phyloP scores from a whole-genome alignment of 805 yeast species.

The Cyberlindnera xylosilytica region DNA sequence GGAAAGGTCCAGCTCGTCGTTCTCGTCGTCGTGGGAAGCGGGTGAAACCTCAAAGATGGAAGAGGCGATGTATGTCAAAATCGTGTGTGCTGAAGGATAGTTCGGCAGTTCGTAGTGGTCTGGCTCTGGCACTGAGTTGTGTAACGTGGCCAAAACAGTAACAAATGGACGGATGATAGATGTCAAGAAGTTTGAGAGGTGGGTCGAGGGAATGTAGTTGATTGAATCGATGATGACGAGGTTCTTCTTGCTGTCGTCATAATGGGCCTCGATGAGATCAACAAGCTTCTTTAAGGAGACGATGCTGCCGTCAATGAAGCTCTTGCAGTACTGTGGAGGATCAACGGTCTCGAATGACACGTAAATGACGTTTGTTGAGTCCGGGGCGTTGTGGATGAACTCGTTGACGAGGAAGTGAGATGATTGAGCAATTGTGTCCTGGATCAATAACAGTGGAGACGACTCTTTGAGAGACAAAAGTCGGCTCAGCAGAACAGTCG shows the following conservation, averaged over 20 bases:
- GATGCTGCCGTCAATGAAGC: constrained; percentile 44
- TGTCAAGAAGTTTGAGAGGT: constrained; percentile 49
- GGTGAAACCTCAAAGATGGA: constrained; percentile 65
- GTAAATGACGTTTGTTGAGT: constrained; percentile 40
- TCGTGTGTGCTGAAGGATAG: constrained; percentile 50
- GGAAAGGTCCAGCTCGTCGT: constrained; percentile 40
- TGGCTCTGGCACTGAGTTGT: constrained; percentile 39
- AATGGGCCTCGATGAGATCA: constrained; percentile 18
- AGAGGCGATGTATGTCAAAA: constrained; percentile 71
- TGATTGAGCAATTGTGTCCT: constrained; percentile 72
- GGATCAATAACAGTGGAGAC: constrained; percentile 67
- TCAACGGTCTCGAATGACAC: constrained; percentile 67
- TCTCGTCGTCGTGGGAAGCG: constrained; percentile 33
- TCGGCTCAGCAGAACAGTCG: constrained; percentile 61
- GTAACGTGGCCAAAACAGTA: constrained; percentile 46
- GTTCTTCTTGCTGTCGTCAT: constrained; percentile 28
- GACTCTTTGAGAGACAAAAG: constrained; percentile 66
- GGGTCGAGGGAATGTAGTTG: constrained; percentile 48
- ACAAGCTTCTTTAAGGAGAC: constrained; percentile 26
- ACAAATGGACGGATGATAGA: constrained; percentile 44
- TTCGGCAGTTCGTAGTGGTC: constrained; percentile 29
- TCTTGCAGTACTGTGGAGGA: constrained; percentile 46
- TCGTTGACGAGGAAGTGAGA: constrained; percentile 56
- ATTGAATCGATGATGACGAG: constrained; percentile 65
- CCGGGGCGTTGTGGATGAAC: constrained; percentile 41